Evolutionary conservation across 306 rosid species (phyloP).

Genomic region (Leucaena leucocephala): DNA sequence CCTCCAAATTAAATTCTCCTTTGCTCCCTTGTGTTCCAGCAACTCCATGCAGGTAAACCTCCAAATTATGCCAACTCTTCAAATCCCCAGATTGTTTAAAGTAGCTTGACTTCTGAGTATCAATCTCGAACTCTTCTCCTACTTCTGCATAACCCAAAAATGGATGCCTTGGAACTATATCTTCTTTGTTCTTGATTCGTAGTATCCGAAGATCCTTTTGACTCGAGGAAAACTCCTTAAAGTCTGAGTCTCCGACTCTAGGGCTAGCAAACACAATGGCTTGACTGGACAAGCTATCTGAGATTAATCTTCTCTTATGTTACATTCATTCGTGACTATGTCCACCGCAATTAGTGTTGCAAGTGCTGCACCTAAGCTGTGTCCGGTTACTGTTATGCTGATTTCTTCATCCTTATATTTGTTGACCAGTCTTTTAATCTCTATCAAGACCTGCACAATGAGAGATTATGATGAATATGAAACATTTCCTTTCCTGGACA

Average conservation of each 20-base stretch:
- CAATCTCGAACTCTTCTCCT: conserved; percentile 42
- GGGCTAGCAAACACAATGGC: not conserved
- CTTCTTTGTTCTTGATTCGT: not conserved
- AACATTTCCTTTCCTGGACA: not conserved
- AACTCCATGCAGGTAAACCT: conserved; percentile 3
- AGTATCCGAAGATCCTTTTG: not conserved
- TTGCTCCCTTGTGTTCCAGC: conserved; percentile 5
- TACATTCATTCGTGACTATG: no score
- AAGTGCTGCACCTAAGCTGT: no score
- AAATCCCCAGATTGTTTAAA: conserved; percentile 39
- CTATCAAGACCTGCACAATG: conserved; percentile 35
- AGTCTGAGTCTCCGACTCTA: not conserved
- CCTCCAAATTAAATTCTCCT: not conserved
- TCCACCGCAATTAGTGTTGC: no score
- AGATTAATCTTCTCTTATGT: not conserved
- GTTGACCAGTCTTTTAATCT: no score
- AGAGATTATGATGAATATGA: not conserved
- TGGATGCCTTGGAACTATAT: conserved; percentile 3
- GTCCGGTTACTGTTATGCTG: no score
- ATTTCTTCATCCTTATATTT: no score
- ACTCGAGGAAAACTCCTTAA: not conserved
- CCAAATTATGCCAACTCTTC: conserved; percentile 57
- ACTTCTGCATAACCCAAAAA: not conserved
- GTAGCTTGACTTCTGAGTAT: conserved; percentile 49
- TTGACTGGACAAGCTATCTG: not conserved